Conservation (phyloP, 2,329 filamentous ascomycete genomes). For the Talaromyces sp. region DNA sequence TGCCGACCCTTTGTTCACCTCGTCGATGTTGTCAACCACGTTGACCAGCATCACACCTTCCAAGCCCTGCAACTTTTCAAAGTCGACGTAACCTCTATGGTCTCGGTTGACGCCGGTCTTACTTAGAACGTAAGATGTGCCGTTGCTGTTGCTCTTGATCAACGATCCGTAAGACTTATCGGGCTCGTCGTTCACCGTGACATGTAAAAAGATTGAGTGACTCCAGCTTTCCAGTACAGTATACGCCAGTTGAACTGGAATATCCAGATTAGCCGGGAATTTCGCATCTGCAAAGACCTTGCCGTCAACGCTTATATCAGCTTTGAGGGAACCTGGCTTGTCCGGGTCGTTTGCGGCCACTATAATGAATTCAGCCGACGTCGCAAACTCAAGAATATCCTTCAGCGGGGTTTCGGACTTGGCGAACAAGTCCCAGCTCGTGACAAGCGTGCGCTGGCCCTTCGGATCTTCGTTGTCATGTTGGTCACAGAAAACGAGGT, state of each 20-base stretch:
- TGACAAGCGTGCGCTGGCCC: constrained; percentile 64
- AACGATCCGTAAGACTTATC: constrained; percentile 75
- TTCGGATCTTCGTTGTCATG: constrained; percentile 57
- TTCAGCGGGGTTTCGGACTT: constrained; percentile 54
- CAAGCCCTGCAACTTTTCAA: constrained; percentile 88
- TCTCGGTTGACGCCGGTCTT: constrained; percentile 78
- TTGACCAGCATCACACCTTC: constrained; percentile 90
- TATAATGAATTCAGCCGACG: constrained; percentile 94
- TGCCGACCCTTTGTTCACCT: constrained; percentile 54
- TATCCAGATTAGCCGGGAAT: constrained; percentile 80
- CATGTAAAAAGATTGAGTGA: constrained; percentile 89
- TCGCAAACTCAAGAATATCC: constrained; percentile 79
- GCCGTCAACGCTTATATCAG: constrained; percentile 82
- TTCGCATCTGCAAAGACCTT: constrained; percentile 72
- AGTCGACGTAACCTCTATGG: constrained; percentile 74
- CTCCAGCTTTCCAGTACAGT: constrained; percentile 93
- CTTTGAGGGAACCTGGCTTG: constrained; percentile 63
- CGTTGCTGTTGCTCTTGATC: constrained; percentile 97
- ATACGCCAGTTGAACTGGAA: constrained; percentile 74
- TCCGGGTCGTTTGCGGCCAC: constrained; percentile 64
- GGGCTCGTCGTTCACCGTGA: constrained; percentile 64
- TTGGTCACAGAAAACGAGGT: constrained; percentile 62
- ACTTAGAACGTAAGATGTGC: constrained; percentile 87
- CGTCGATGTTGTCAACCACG: constrained; percentile 67
- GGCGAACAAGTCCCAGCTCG: constrained; percentile 72